Conservation (phyloP, 768 basidiomycete genomes). For the Auriculariales sp. region DNA sequence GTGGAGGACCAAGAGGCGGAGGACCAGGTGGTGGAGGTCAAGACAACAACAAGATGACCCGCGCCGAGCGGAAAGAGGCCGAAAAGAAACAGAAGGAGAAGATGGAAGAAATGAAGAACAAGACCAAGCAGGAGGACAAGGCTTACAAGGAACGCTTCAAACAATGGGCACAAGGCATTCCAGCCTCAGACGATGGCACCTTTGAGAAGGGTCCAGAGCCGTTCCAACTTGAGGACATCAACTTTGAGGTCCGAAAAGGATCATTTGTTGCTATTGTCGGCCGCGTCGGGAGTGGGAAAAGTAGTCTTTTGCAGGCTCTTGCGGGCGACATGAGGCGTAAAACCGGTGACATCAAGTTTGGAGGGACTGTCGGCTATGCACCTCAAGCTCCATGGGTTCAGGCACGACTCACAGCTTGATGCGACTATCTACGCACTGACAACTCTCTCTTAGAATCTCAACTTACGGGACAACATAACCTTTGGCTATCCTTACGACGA, state of each 20-base stretch:
- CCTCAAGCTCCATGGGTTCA: slow-evolving; percentile 50
- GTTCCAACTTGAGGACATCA: slow-evolving; percentile 33
- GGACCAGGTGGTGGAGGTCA: neutral
- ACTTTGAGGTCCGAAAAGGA: slow-evolving; percentile 34
- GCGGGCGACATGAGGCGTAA: slow-evolving; percentile 54
- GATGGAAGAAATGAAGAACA: slow-evolving; percentile 7
- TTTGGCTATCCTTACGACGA: slow-evolving; percentile 59
- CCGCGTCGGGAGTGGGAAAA: slow-evolving; percentile 31
- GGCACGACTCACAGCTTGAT: slow-evolving; percentile 24
- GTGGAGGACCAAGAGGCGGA: too few relatives aligned
- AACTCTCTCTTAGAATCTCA: slow-evolving; percentile 13
- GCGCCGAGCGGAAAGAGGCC: slow-evolving; percentile 7
- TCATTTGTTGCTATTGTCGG: slow-evolving; percentile 63
- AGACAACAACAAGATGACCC: neutral
- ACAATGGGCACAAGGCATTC: slow-evolving; percentile 9
- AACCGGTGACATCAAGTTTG: slow-evolving; percentile 41
- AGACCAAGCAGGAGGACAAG: slow-evolving; percentile 6
- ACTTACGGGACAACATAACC: slow-evolving; percentile 56
- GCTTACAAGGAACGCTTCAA: neutral
- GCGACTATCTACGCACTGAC: neutral
- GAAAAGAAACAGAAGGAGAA: slow-evolving; percentile 8
- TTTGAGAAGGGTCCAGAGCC: slow-evolving; percentile 17
- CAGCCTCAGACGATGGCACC: slow-evolving; percentile 7
- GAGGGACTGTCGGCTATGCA: slow-evolving; percentile 41
- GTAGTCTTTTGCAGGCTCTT: slow-evolving; percentile 35